Evolutionary conservation across 768 basidiomycete genomes (phyloP).

Genomic region (Xerocomellus dryophilus): DNA sequence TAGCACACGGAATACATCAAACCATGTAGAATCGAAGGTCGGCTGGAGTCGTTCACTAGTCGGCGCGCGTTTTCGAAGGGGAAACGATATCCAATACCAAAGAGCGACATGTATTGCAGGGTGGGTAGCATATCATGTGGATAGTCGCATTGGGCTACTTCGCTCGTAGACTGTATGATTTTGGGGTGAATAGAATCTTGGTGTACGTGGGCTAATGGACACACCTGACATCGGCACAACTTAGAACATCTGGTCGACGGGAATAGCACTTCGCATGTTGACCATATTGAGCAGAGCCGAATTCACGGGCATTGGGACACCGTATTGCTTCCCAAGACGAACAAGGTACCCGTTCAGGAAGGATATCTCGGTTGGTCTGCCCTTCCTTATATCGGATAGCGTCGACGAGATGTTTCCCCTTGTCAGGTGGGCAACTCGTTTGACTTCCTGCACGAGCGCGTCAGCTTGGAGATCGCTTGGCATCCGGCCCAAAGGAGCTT

Average conservation of each 20-base stretch:
- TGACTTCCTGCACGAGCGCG: slow-evolving; percentile 54
- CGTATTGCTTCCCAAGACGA: slow-evolving; percentile 53
- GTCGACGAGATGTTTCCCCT: slow-evolving; percentile 76
- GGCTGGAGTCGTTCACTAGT: too few species aligned
- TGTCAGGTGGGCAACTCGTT: slow-evolving; percentile 57
- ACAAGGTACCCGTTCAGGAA: slow-evolving; percentile 82
- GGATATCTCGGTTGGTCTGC: slow-evolving; percentile 70
- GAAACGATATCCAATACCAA: neutral
- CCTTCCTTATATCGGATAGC: slow-evolving; percentile 64
- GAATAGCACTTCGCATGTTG: slow-evolving; percentile 54
- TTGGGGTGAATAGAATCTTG: neutral
- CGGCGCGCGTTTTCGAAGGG: too few species aligned
- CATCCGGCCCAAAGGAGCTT: slow-evolving; percentile 37
- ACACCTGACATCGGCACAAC: slow-evolving; percentile 3
- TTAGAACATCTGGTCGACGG: slow-evolving; percentile 45
- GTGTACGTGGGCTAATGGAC: neutral
- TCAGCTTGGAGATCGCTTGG: slow-evolving; percentile 44
- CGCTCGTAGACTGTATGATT: neutral
- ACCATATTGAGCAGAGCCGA: slow-evolving; percentile 54
- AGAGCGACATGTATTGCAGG: neutral
- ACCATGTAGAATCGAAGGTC: too few species aligned
- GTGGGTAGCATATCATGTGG: neutral
- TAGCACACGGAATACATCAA: too few species aligned
- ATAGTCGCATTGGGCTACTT: neutral
- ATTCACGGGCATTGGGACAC: slow-evolving; percentile 57